Conservation (phyloP, 306 rosid species). For the Castanopsis chinensis region DNA sequence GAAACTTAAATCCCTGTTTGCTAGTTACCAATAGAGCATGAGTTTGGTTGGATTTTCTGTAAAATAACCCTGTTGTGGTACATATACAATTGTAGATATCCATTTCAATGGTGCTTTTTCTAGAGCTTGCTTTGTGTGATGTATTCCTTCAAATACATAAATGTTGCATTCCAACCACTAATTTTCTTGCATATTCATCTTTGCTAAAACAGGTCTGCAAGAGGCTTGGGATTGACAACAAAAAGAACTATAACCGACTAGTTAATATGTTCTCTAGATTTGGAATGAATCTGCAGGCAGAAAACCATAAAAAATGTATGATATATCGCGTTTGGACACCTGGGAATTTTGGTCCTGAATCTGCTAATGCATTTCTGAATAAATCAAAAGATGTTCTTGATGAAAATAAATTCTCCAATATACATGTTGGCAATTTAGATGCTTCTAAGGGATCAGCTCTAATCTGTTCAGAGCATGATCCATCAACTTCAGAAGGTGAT, state of each 20-base stretch:
- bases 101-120: slow-evolving; percentile 3
- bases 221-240: slow-evolving; percentile 78
- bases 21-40: background rate
- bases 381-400: slow-evolving; percentile 24
- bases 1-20: background rate
- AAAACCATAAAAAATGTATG: slow-evolving; percentile 51
- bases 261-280: slow-evolving; percentile 60
- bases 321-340: slow-evolving; percentile 73
- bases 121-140: slow-evolving; percentile 19
- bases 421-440: slow-evolving; percentile 20
- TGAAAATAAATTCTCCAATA: slow-evolving; percentile 36
- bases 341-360: slow-evolving; percentile 57
- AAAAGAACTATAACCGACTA: slow-evolving; percentile 62
- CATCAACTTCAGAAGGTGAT: slow-evolving; percentile 28
- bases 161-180: slow-evolving; percentile 15
- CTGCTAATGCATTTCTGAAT: slow-evolving; percentile 29
- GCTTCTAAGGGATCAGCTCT: slow-evolving; percentile 34
- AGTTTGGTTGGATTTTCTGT: background rate
- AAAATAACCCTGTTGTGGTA: slow-evolving; percentile 4
- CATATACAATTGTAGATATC: background rate
- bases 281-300: slow-evolving; percentile 75
- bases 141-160: slow-evolving; percentile 15
- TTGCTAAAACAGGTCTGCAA: slow-evolving; percentile 54
- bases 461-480: slow-evolving; percentile 24
- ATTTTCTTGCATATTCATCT: slow-evolving; percentile 21